A percentile compares a stretch with the other conserved stretches of the same genome.
phyloP scores from a whole-genome alignment of 75 land plant genomes.

The Isoetes taiwanensis region DNA sequence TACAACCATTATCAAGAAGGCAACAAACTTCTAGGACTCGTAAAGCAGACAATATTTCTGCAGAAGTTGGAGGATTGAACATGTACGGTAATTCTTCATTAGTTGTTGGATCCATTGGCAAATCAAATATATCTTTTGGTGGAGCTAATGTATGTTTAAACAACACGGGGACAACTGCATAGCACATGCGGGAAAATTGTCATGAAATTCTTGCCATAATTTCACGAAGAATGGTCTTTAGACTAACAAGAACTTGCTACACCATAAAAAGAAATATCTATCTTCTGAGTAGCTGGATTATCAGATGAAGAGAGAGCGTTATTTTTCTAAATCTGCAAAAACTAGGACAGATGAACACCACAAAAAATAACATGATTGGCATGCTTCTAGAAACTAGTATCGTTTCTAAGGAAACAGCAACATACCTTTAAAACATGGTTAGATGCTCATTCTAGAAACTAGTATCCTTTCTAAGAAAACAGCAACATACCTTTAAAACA shows the following conservation, averaged over 20 bases:
- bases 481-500: too few relatives aligned
- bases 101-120: slow-evolving; percentile 24
- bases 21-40: slow-evolving; percentile 91
- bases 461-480: too few relatives aligned
- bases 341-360: too few relatives aligned
- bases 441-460: too few relatives aligned
- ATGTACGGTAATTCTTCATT: slow-evolving; percentile 39
- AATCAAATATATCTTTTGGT: slow-evolving; percentile 12
- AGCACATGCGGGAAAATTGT: not conserved
- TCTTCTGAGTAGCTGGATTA: too few relatives aligned
- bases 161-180: slow-evolving; percentile 74
- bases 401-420: too few relatives aligned
- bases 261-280: not conserved
- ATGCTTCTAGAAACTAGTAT: too few relatives aligned
- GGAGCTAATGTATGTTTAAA: slow-evolving; percentile 53
- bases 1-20: slow-evolving; percentile 55
- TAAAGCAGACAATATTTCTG: slow-evolving; percentile 70
- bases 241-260: not conserved
- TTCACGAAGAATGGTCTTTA: not conserved
- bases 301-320: too few relatives aligned
- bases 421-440: too few relatives aligned
- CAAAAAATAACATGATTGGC: too few relatives aligned
- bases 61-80: slow-evolving; percentile 61
- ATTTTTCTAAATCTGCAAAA: too few relatives aligned
- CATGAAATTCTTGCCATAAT: not conserved